phyloP scores from a whole-genome alignment of 768 basidiomycete genomes.

The Russula sp. region DNA sequence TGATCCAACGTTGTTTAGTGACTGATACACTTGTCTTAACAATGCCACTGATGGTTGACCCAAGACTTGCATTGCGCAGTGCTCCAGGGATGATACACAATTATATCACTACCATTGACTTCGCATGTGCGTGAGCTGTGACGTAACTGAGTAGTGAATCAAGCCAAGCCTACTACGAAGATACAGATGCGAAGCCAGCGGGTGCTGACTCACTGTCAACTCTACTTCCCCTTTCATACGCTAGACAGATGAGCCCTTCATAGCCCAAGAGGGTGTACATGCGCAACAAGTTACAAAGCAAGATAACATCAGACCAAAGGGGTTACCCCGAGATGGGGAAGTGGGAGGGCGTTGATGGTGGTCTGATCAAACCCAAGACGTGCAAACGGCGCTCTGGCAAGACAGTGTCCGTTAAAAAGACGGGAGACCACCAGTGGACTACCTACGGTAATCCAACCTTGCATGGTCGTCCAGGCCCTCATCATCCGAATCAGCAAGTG shows the following conservation, averaged over 20 bases:
- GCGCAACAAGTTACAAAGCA: background rate
- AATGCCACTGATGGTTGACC: background rate
- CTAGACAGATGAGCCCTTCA: background rate
- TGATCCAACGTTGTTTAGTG: background rate
- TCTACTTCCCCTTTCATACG: background rate
- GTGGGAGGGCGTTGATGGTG: conserved; percentile 8
- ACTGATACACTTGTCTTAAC: background rate
- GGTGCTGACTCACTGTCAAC: background rate
- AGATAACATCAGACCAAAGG: background rate
- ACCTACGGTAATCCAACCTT: conserved; percentile 61
- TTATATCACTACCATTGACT: too few species aligned
- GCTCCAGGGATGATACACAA: background rate
- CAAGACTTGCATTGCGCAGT: background rate
- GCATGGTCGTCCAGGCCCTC: conserved; percentile 60
- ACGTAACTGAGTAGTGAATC: background rate
- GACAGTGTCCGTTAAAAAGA: background rate
- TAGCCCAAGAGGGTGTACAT: conserved; percentile 6
- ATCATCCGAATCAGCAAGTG: conserved; percentile 67
- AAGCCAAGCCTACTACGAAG: background rate
- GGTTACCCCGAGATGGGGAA: conserved; percentile 14
- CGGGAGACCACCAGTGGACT: background rate
- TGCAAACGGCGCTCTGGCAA: conserved; percentile 22
- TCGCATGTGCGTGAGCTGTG: background rate
- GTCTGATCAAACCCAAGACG: conserved; percentile 21
- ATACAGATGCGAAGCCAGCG: background rate